Conservation (phyloP, 1,284 basidiomycete genomes). For the Hypsizygus ulmarius region DNA sequence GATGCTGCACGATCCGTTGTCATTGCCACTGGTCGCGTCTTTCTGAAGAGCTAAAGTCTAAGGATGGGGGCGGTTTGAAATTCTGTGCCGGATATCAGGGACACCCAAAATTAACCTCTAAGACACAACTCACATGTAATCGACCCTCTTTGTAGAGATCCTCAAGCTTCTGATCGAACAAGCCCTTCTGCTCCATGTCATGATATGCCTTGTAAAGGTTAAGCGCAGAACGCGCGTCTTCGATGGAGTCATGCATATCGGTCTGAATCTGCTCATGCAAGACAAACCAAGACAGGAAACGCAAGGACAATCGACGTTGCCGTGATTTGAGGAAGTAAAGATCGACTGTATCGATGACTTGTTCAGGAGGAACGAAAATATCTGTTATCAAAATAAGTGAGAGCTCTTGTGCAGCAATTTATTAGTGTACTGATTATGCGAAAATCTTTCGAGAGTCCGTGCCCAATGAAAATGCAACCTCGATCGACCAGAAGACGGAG, state of each 20-base stretch:
- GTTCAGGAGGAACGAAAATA: constrained; percentile 91
- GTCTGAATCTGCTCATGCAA: constrained; percentile 90
- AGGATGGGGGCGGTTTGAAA: constrained; percentile 53
- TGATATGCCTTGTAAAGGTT: constrained; percentile 85
- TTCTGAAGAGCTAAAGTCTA: constrained; percentile 17
- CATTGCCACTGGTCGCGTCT: neutral
- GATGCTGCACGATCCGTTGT: constrained; percentile 5
- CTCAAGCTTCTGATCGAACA: constrained; percentile 89
- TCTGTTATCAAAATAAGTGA: constrained; percentile 47
- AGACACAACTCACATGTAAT: constrained; percentile 54
- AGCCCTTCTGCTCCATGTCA: constrained; percentile 71
- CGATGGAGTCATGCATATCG: constrained; percentile 94
- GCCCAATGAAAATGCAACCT: constrained; percentile 96
- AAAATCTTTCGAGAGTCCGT: constrained; percentile 99
- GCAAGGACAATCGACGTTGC: constrained; percentile 86
- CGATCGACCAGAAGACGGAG: constrained; percentile 91
- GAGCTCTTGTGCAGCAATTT: neutral
- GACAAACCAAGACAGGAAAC: constrained; percentile 93
- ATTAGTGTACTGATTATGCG: constrained; percentile 82
- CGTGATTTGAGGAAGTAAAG: constrained; percentile 84
- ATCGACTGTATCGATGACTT: constrained; percentile 97
- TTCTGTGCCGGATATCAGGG: constrained; percentile 37
- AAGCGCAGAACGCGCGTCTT: constrained; percentile 89
- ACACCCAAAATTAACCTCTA: neutral
- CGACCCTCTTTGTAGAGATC: constrained; percentile 73